Percentiles rank a stretch among this genome's conserved stretches.
phyloP scores from a whole-genome alignment of 2,329 filamentous ascomycete genomes.

The Simplicillium sp. region DNA sequence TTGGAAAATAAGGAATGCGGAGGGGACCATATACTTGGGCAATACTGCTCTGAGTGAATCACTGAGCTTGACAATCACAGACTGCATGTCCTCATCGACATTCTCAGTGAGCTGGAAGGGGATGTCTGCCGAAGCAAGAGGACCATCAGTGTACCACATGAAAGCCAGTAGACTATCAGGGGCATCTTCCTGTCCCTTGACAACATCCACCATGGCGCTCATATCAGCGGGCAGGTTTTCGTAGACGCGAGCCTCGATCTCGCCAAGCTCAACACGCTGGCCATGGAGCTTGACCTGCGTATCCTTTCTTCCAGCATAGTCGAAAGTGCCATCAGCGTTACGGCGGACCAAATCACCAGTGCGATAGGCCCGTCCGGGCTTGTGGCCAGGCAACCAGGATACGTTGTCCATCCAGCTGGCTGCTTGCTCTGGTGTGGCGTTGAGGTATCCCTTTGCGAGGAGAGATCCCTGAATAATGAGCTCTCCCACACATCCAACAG shows the following conservation, averaged over 20 bases:
- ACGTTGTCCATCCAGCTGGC: background rate
- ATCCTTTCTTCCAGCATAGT: slow-evolving; percentile 38
- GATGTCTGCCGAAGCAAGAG: too few species aligned
- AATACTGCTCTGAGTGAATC: background rate
- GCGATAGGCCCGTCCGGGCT: slow-evolving; percentile 11
- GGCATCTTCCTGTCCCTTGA: too few species aligned
- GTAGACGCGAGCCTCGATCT: slow-evolving; percentile 3
- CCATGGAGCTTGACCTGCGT: slow-evolving; percentile 45
- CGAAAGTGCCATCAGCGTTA: slow-evolving; percentile 20
- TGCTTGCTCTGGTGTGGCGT: background rate
- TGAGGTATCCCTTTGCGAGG: background rate
- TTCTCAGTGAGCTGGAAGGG: too few species aligned
- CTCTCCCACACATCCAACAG: slow-evolving; percentile 1
- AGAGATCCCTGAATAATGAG: slow-evolving; percentile 1
- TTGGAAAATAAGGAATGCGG: background rate
- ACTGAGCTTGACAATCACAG: background rate
- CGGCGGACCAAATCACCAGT: slow-evolving; percentile 11
- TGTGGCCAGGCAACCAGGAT: too few species aligned
- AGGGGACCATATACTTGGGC: slow-evolving; percentile 1
- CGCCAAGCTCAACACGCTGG: slow-evolving; percentile 34
- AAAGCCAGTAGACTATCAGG: too few species aligned
- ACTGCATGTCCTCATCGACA: too few species aligned
- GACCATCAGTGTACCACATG: too few species aligned
- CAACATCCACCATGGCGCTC: slow-evolving; percentile 2
- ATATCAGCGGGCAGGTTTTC: background rate